Base-by-base conservation (phyloP, 805 yeast species). In the Wickerhamomyces canadensis region DNA sequence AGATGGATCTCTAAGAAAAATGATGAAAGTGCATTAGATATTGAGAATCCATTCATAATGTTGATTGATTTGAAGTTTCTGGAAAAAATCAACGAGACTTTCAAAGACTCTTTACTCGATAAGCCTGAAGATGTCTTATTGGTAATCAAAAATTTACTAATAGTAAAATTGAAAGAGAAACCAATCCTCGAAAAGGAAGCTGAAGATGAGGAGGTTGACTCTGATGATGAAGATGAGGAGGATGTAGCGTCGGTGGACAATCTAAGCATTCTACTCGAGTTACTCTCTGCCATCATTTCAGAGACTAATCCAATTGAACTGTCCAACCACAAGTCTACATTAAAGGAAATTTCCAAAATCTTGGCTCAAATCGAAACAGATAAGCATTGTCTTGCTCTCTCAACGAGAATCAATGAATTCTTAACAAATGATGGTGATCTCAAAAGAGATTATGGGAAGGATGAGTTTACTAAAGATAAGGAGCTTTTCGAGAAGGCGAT, bases 11-110 rank as follows among this genome's bases (percentile, higher is more conserved):
- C 48, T 21, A 45, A 48, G 11, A 41, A 40, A 2, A 35, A 28
- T 2, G 28, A 26, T 3, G 39, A 39, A 8, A 34, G 27, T 1
- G 13, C 44, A 1, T 42, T 51, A 10, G 49, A 47, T 9, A 48
- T 49, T 1, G 62, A 64, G 5, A 68, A 71, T 41, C 81, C 85
- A n/a, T 70, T 76, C 36, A 47, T 69, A 7, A 65, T 74, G 37
- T 60, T 84, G 26, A 60, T 77, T 6, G 81, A 83, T 50, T 61
- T 86, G 41, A 73, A 80, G 41, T 52, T 86, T 10, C 57, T 89
- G 35, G 93, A 87, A 51, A 58, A 62, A 23, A 60, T 85, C 24
- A 75, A 79, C 18, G 70, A 70, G 5, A 64, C 67, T 13, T 78
- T 81, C 51, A 81, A 75, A 42, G 75, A 78, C 8, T 67, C 67